These are phyloP conservation scores for Brassica carinata DNA, from an alignment of 345 rosid species.

Conservation along the genomic window DNA sequence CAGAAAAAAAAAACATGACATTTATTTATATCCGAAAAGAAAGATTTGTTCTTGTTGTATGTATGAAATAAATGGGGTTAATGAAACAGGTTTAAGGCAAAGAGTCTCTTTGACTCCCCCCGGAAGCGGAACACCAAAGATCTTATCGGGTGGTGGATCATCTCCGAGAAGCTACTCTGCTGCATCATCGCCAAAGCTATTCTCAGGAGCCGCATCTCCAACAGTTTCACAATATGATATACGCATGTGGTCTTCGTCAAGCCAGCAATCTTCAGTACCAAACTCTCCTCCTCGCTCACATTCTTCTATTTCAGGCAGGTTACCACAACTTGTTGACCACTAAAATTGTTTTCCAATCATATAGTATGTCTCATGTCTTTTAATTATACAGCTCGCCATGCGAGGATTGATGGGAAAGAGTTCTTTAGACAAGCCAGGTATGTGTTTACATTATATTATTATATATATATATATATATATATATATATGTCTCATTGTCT, in stretches of 20 bases:
- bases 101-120: slow-evolving; percentile 73
- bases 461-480: too few relatives aligned
- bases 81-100: slow-evolving; percentile 29
- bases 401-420: slow-evolving; percentile 93
- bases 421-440: slow-evolving; percentile 97
- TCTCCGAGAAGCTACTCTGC: slow-evolving; percentile 79
- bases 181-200: slow-evolving; percentile 64
- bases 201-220: slow-evolving; percentile 73
- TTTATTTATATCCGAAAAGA: background rate
- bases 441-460: background rate
- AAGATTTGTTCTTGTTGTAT: background rate
- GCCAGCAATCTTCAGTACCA: slow-evolving; percentile 90
- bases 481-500: background rate
- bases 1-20: background rate
- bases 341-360: too few relatives aligned
- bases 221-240: slow-evolving; percentile 59
- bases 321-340: too few relatives aligned
- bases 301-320: slow-evolving; percentile 62
- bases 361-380: background rate
- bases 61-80: background rate
- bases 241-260: slow-evolving; percentile 74
- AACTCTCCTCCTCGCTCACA: slow-evolving; percentile 87
- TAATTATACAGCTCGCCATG: slow-evolving; percentile 46
- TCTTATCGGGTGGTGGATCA: slow-evolving; percentile 60
- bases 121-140: slow-evolving; percentile 68